These are phyloP conservation scores for Hypoxylon lienhwacheense DNA, from an alignment of 495 filamentous ascomycete species.

Conservation along the genomic window DNA sequence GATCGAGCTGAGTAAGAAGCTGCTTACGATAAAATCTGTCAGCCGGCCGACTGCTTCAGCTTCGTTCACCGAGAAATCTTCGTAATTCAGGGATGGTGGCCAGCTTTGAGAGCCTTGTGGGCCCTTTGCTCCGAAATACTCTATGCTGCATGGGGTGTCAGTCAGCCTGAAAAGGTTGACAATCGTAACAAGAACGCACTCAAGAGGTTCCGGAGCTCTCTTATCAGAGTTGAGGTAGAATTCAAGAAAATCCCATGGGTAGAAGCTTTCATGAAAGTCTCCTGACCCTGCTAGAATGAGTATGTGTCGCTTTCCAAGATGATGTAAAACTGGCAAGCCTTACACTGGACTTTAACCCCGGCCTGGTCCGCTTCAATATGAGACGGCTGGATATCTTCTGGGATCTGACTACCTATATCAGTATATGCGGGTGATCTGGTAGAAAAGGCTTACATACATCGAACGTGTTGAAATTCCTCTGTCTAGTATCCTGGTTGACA, in stretches of 20 bases:
- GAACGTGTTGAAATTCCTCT: constrained; percentile 74
- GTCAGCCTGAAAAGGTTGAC: neutral
- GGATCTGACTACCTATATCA: constrained; percentile 48
- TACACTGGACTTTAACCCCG: constrained; percentile 51
- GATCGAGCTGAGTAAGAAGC: constrained; percentile 1
- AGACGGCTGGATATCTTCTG: constrained; percentile 51
- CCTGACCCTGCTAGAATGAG: constrained; percentile 50
- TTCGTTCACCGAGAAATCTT: constrained; percentile 58
- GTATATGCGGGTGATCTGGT: neutral
- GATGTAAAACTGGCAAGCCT: neutral
- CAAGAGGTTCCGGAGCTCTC: constrained; percentile 35
- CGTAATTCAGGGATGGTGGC: constrained; percentile 33
- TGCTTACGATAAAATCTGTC: constrained; percentile 47
- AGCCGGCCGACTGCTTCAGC: constrained; percentile 57
- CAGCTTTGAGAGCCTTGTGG: constrained; percentile 9
- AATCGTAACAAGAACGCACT: constrained; percentile 11
- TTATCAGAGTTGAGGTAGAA: constrained; percentile 46
- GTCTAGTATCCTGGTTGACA: constrained; percentile 74
- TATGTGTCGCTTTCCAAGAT: constrained; percentile 2
- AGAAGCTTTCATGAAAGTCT: constrained; percentile 60
- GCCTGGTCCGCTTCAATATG: constrained; percentile 34
- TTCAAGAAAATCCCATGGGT: constrained; percentile 55
- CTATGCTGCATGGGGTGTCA: constrained; percentile 13
- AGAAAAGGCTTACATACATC: constrained; percentile 26
- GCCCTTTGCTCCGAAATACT: constrained; percentile 29